These are phyloP conservation scores for Recurvomyces mirabilis DNA, from an alignment of 495 filamentous ascomycete species.

Conservation along the genomic window DNA sequence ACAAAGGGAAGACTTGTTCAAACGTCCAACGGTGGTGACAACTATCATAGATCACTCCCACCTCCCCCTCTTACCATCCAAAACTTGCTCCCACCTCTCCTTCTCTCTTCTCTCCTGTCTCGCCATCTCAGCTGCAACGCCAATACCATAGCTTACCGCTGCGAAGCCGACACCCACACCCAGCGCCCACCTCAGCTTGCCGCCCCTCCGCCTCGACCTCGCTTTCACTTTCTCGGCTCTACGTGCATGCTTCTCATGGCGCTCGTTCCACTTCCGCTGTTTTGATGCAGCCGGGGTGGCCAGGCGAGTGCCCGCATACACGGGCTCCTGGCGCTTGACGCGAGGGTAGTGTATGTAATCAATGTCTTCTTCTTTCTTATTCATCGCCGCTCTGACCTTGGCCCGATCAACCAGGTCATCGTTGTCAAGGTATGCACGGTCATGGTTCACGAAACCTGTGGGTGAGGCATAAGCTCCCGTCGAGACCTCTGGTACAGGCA, in stretches of 20 bases:
- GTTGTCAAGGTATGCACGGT: constrained; percentile 4
- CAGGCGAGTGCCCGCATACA: constrained; percentile 44
- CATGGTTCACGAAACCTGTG: constrained; percentile 25
- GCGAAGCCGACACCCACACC: constrained; percentile 26
- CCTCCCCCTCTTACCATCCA: constrained; percentile 6
- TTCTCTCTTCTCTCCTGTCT: constrained; percentile 9
- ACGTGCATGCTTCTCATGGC: constrained; percentile 22
- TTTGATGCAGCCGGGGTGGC: too few species aligned
- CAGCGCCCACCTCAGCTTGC: constrained; percentile 36
- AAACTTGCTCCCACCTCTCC: constrained; percentile 7
- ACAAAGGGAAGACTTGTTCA: too few species aligned
- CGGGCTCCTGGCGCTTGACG: constrained; percentile 46
- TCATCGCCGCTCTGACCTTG: constrained; percentile 5
- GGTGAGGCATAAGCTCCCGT: constrained; percentile 22
- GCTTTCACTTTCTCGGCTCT: not conserved
- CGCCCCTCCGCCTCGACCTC: not conserved
- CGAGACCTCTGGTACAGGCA: not conserved
- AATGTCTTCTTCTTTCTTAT: constrained; percentile 7
- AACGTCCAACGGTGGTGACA: too few species aligned
- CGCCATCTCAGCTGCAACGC: constrained; percentile 47
- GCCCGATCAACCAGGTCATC: not conserved
- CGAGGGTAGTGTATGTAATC: constrained; percentile 23
- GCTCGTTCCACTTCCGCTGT: constrained; percentile 29
- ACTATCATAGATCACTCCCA: too few species aligned
- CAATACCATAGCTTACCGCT: constrained; percentile 54